phyloP scores from a whole-genome alignment of 345 rosid species.

The Aquilaria sinensis region DNA sequence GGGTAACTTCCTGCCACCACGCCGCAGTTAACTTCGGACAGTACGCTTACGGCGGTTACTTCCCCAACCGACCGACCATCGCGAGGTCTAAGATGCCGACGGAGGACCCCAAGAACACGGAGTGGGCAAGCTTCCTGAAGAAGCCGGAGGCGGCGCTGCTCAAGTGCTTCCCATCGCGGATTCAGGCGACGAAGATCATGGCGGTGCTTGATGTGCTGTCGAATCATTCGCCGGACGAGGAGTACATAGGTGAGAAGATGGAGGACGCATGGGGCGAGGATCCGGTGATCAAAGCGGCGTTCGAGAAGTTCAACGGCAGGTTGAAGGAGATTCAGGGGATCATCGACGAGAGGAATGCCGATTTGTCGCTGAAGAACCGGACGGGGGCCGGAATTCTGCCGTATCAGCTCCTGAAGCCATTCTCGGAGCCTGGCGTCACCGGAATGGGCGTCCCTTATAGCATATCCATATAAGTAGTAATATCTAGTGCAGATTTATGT shows the following conservation, averaged over 20 bases:
- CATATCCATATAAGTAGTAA: conserved; percentile 23
- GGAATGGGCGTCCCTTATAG: conserved; percentile 45
- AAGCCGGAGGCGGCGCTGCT: conserved; percentile 32
- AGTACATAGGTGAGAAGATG: conserved; percentile 30
- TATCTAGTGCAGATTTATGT: too few species aligned
- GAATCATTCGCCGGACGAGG: conserved; percentile 45
- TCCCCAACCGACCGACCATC: conserved; percentile 44
- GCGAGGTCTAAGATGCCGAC: conserved; percentile 38
- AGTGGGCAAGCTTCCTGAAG: conserved; percentile 23
- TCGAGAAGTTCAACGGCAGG: conserved; percentile 26
- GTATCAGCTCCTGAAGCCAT: conserved; percentile 39
- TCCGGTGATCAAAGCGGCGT: conserved; percentile 23
- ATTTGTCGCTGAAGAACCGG: conserved; percentile 26
- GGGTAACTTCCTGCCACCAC: conserved; percentile 48
- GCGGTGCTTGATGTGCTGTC: conserved; percentile 35
- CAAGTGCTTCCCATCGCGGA: conserved; percentile 32
- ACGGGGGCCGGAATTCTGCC: conserved; percentile 38
- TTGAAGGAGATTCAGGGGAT: conserved; percentile 28
- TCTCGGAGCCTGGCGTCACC: conserved; percentile 36
- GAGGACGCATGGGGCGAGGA: conserved; percentile 32
- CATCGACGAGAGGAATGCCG: conserved; percentile 29
- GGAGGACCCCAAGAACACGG: conserved; percentile 30
- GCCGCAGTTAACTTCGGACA: conserved; percentile 56
- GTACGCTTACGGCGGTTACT: conserved; percentile 37
- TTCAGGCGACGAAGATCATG: conserved; percentile 43